Percentiles rank a stretch among this genome's conserved stretches.
These are phyloP conservation scores for Pseudogymnoascus sp. DNA, from an alignment of 2,329 filamentous ascomycete species.

Conservation along the genomic window DNA sequence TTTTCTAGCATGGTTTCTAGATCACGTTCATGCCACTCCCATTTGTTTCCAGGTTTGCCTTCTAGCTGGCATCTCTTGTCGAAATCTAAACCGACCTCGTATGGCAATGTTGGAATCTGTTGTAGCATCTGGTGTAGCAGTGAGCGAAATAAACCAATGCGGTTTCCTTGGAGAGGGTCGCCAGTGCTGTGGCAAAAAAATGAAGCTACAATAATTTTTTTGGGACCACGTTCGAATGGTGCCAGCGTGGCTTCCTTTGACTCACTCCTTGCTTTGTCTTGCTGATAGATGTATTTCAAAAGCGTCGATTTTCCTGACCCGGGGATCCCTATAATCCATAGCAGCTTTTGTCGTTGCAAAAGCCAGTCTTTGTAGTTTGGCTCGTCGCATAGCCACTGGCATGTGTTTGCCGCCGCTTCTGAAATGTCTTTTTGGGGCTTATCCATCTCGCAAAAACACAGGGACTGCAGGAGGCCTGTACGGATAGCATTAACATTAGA, in stretches of 20 bases:
- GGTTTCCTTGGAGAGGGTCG: not conserved
- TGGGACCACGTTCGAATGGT: not conserved
- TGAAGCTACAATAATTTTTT: not conserved
- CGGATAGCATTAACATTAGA: not conserved
- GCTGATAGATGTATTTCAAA: constrained; percentile 14
- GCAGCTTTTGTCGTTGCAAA: constrained; percentile 2
- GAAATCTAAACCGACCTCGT: not conserved
- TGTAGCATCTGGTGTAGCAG: constrained; percentile 39
- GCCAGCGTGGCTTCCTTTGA: not conserved
- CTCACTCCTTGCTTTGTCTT: not conserved
- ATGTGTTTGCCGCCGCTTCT: constrained; percentile 10
- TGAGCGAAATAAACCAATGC: constrained; percentile 41
- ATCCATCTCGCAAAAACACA: not conserved
- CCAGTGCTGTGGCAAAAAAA: not conserved
- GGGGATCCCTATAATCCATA: constrained; percentile 19
- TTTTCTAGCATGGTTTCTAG: not conserved
- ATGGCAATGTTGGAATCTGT: not conserved
- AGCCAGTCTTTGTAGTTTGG: constrained; percentile 14
- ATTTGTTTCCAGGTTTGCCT: not conserved
- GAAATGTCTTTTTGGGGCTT: not conserved
- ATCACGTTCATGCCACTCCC: not conserved
- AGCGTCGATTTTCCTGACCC: constrained; percentile 15
- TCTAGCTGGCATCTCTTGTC: not conserved
- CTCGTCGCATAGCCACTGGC: constrained; percentile 12
- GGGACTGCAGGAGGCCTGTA: not conserved